Conservation (phyloP, 2,329 filamentous ascomycete genomes). For the Didymella segeticola region DNA sequence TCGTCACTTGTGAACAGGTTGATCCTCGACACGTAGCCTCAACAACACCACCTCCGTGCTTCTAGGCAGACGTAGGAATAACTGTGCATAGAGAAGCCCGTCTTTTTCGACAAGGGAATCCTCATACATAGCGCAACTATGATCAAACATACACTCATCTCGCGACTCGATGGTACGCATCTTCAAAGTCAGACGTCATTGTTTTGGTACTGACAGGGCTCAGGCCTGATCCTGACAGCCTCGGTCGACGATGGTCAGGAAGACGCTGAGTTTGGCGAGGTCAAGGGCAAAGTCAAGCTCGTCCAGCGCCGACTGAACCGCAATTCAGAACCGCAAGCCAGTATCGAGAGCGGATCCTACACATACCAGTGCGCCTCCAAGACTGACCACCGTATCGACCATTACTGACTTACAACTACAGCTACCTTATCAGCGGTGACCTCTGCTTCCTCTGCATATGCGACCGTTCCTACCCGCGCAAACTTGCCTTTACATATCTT, state of each 20-base stretch:
- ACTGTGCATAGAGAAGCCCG: background rate
- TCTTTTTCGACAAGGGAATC: background rate
- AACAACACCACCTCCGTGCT: constrained; percentile 11
- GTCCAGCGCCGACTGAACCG: constrained; percentile 86
- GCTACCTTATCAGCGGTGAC: constrained; percentile 83
- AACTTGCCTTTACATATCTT: constrained; percentile 98
- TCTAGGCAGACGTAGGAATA: background rate
- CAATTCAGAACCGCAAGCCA: constrained; percentile 88
- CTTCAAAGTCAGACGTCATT: constrained; percentile 10
- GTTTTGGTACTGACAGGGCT: constrained; percentile 26
- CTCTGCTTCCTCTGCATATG: constrained; percentile 94
- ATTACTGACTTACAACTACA: constrained; percentile 44
- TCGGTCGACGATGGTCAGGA: constrained; percentile 91
- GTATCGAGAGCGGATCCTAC: constrained; percentile 84
- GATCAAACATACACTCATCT: constrained; percentile 94
- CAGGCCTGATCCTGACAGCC: constrained; percentile 92
- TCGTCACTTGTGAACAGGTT: constrained; percentile 26
- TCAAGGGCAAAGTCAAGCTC: constrained; percentile 90
- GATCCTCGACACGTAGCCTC: constrained; percentile 43
- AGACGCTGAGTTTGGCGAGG: constrained; percentile 73
- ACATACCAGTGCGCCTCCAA: constrained; percentile 75
- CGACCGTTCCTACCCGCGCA: constrained; percentile 92
- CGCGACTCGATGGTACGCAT: constrained; percentile 79
- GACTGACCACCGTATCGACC: background rate
- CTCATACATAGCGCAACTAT: constrained; percentile 53